Conservation (phyloP, 768 basidiomycete species). For the Suillus luteus region DNA sequence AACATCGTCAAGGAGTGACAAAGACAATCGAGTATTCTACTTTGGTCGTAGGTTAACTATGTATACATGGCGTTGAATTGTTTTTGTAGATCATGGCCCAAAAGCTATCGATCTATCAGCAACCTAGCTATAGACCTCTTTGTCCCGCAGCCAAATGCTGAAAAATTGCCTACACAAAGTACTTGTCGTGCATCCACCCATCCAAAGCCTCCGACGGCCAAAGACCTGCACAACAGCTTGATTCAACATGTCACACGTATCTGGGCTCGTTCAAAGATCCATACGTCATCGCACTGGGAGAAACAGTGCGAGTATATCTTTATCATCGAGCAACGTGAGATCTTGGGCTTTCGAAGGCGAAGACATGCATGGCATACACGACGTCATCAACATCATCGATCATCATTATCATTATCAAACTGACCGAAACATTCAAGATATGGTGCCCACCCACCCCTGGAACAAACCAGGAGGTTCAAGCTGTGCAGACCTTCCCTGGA, state of each 20-base stretch:
- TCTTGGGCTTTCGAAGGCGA: background rate
- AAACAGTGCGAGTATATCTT: background rate
- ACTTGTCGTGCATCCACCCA: background rate
- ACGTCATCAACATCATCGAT: background rate
- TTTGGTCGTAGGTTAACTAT: background rate
- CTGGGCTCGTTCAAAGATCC: background rate
- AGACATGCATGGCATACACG: background rate
- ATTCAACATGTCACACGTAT: background rate
- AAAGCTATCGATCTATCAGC: background rate
- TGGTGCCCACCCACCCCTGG: background rate
- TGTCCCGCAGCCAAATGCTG: background rate
- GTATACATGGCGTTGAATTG: background rate
- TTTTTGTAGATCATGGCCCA: background rate
- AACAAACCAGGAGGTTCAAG: background rate
- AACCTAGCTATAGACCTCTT: background rate
- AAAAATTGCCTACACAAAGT: background rate
- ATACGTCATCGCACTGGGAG: background rate
- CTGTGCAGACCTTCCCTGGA: background rate
- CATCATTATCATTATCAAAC: background rate
- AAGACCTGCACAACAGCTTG: background rate
- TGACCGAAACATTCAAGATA: background rate
- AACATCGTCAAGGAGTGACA: conserved; percentile 3
- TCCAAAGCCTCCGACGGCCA: background rate
- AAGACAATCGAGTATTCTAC: conserved; percentile 8
- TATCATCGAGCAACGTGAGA: background rate